These are phyloP conservation scores for Penicillium sp. DNA, from an alignment of 2,329 filamentous ascomycete species.

Conservation along the genomic window DNA sequence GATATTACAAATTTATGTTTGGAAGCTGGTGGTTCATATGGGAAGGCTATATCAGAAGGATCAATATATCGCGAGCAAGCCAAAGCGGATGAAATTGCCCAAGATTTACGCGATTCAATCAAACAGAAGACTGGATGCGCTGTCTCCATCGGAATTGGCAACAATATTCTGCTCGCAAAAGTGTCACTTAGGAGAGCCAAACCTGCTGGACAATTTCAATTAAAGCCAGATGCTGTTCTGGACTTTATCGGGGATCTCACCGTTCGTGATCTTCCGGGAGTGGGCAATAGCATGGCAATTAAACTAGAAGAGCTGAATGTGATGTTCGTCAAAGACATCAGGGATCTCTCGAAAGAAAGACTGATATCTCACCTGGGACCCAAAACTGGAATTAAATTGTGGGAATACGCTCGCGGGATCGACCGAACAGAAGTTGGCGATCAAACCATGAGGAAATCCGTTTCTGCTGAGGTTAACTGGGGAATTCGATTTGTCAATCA, in stretches of 20 bases:
- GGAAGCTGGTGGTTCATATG: slow-evolving; percentile 63
- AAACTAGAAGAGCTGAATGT: slow-evolving; percentile 87
- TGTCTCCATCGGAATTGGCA: slow-evolving; percentile 89
- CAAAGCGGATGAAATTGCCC: slow-evolving; percentile 70
- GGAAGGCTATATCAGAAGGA: slow-evolving; percentile 62
- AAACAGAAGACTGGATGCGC: slow-evolving; percentile 75
- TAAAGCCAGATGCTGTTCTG: slow-evolving; percentile 76
- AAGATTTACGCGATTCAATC: slow-evolving; percentile 64
- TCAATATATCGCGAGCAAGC: slow-evolving; percentile 75
- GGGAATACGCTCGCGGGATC: slow-evolving; percentile 85
- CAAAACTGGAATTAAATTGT: slow-evolving; percentile 88
- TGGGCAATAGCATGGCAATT: slow-evolving; percentile 83
- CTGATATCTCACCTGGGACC: slow-evolving; percentile 73
- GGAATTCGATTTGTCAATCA: slow-evolving; percentile 92
- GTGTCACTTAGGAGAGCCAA: slow-evolving; percentile 88
- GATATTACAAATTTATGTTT: slow-evolving; percentile 74
- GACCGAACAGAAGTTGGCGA: slow-evolving; percentile 83
- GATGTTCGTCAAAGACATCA: slow-evolving; percentile 77
- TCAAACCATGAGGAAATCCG: slow-evolving; percentile 81
- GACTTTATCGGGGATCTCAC: slow-evolving; percentile 73
- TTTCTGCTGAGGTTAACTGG: slow-evolving; percentile 98
- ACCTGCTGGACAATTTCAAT: slow-evolving; percentile 85
- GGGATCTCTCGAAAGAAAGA: slow-evolving; percentile 71
- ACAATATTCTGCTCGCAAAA: slow-evolving; percentile 87
- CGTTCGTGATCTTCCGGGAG: slow-evolving; percentile 80